A percentile compares a stretch with the other conserved stretches of the same genome.
Conservation (phyloP, 257 asterid species). For the Jaltomata sinuosa region DNA sequence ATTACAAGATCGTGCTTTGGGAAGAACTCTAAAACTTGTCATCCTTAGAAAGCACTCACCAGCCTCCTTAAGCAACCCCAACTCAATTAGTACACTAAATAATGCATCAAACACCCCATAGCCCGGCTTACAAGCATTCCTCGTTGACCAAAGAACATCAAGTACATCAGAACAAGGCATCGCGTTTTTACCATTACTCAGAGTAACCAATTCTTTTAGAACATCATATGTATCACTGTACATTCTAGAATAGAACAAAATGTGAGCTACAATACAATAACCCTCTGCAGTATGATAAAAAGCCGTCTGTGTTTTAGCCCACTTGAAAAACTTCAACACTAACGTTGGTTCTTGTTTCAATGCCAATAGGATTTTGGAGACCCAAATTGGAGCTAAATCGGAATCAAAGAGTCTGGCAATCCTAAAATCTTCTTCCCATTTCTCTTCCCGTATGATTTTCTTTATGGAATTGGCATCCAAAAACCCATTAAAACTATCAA, state of each 20-base stretch:
- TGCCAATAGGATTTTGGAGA: slow-evolving; percentile 39
- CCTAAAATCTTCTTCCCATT: slow-evolving; percentile 62
- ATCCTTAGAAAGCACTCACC: slow-evolving; percentile 61
- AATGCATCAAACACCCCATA: slow-evolving; percentile 72
- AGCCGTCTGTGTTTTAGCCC: slow-evolving; percentile 46
- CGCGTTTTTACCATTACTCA: slow-evolving; percentile 9
- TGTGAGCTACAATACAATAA: slow-evolving; percentile 71
- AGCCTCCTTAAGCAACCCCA: slow-evolving; percentile 73
- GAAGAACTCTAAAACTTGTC: slow-evolving; percentile 47
- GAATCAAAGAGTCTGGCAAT: slow-evolving; percentile 30
- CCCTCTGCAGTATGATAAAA: slow-evolving; percentile 50
- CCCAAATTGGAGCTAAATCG: slow-evolving; percentile 51
- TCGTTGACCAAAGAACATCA: slow-evolving; percentile 66
- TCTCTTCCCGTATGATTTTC: slow-evolving; percentile 41
- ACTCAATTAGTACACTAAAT: slow-evolving; percentile 61
- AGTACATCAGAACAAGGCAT: slow-evolving; percentile 27
- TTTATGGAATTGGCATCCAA: slow-evolving; percentile 20
- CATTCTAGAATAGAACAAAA: slow-evolving; percentile 75
- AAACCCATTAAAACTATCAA: not conserved
- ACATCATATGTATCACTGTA: slow-evolving; percentile 47
- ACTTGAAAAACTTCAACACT: slow-evolving; percentile 62
- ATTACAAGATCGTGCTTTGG: slow-evolving; percentile 78
- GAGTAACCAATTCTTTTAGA: slow-evolving; percentile 45
- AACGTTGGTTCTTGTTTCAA: slow-evolving; percentile 61
- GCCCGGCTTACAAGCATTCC: slow-evolving; percentile 55